Percentiles rank a stretch among this genome's conserved stretches.
These are phyloP conservation scores for Neocucurbitaria cava DNA, from an alignment of 2,329 filamentous ascomycete genomes.

Conservation along the genomic window DNA sequence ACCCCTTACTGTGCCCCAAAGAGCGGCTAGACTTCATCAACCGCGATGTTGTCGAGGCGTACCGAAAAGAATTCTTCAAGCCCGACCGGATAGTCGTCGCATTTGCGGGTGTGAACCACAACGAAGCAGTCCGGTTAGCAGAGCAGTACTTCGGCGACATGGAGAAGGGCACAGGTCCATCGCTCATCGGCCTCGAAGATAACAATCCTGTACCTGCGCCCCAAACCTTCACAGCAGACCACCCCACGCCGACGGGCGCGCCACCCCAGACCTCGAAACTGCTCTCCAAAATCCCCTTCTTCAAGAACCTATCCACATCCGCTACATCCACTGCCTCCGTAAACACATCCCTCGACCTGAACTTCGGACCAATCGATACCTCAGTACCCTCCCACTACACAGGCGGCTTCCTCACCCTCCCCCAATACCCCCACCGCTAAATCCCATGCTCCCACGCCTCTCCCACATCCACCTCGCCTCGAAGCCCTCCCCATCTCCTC, in stretches of 20 bases:
- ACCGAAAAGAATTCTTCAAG: conserved; percentile 82
- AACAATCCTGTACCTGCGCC: conserved; percentile 37
- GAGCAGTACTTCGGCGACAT: conserved; percentile 93
- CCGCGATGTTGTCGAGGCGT: conserved; percentile 74
- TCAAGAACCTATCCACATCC: conserved; percentile 86
- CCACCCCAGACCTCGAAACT: conserved; percentile 67
- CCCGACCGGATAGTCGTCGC: conserved; percentile 94
- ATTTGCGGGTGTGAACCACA: conserved; percentile 89
- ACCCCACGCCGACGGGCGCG: conserved; percentile 46
- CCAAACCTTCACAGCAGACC: conserved; percentile 55
- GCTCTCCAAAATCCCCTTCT: conserved; percentile 84
- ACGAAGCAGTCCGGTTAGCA: conserved; percentile 77
- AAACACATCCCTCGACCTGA: conserved; percentile 56
- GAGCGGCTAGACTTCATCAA: conserved; percentile 81
- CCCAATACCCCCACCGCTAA: conserved; percentile 76
- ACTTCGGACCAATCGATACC: conserved; percentile 62
- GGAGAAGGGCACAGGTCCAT: conserved; percentile 62
- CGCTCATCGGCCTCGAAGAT: conserved; percentile 43
- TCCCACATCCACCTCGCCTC: conserved; percentile 93
- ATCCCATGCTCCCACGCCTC: conserved; percentile 78
- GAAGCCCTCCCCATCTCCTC: conserved; percentile 91
- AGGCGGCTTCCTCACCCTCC: conserved; percentile 87
- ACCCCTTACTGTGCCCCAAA: conserved; percentile 88
- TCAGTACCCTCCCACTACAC: conserved; percentile 80
- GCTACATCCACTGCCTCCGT: conserved; percentile 66